Conservation (phyloP, 2,329 filamentous ascomycete species). For the Thermoascus crustaceus region DNA sequence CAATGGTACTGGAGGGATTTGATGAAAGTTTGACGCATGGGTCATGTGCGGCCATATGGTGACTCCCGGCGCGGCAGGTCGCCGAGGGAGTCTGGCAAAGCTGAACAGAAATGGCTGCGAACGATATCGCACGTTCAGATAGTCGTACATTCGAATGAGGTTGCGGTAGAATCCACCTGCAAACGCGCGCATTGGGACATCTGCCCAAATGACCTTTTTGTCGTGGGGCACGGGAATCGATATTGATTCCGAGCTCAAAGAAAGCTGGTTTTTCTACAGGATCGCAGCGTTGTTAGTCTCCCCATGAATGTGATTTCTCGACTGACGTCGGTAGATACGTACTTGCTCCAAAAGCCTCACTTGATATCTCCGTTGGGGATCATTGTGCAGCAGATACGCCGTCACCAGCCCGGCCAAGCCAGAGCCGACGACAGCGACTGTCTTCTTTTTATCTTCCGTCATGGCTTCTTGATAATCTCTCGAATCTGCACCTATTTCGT, state of each 20-base stretch:
- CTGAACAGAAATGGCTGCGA: conserved; percentile 47
- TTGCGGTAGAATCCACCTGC: conserved; percentile 48
- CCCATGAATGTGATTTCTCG: neutral
- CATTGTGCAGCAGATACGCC: conserved; percentile 38
- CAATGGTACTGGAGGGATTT: conserved; percentile 36
- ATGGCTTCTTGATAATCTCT: no score
- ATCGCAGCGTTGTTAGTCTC: neutral
- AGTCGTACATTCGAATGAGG: conserved; percentile 48
- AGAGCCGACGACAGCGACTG: conserved; percentile 41
- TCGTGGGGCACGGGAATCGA: conserved; percentile 10
- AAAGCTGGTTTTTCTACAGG: conserved; percentile 2
- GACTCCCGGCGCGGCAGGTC: no score
- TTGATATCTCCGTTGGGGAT: conserved; percentile 32
- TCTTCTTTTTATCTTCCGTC: conserved; percentile 5
- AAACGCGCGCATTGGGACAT: conserved; percentile 47
- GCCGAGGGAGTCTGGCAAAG: conserved; percentile 32
- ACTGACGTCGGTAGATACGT: neutral
- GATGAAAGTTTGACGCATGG: conserved; percentile 49
- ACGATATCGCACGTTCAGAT: conserved; percentile 45
- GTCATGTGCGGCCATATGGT: conserved; percentile 33
- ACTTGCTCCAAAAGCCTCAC: conserved; percentile 42
- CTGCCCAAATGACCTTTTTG: conserved; percentile 27
- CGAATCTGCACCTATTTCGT: no score
- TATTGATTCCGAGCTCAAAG: conserved; percentile 8
- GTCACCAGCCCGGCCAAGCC: conserved; percentile 44